A percentile compares a stretch with the other conserved stretches of the same genome.
Evolutionary conservation across 2,329 filamentous ascomycete genomes (phyloP).

Genomic region (Aspergillus brunneoviolaceus): DNA sequence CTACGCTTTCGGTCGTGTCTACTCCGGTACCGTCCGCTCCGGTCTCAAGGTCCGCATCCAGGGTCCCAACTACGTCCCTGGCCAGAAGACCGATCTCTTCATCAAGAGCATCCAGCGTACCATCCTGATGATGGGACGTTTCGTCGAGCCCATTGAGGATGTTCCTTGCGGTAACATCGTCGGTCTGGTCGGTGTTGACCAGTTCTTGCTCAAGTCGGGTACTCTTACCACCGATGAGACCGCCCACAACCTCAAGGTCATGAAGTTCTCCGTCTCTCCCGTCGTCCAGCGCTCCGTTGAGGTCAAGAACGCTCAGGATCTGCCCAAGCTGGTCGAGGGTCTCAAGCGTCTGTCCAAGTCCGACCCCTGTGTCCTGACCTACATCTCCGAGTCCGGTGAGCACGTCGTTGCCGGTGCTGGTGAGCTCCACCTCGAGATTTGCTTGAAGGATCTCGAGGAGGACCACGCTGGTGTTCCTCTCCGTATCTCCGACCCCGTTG

Average conservation of each 20-base stretch:
- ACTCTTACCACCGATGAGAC: constrained; percentile 96
- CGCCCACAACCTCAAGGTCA: constrained; percentile 99
- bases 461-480: constrained; percentile 99
- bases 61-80: constrained; percentile 96
- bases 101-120: constrained; percentile 99
- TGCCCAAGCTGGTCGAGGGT: constrained; percentile 99
- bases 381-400: constrained; percentile 89
- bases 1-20: constrained; percentile 99
- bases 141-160: constrained; percentile 98
- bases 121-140: constrained; percentile 99
- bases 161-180: constrained; percentile 99
- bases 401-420: constrained; percentile 98
- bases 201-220: constrained; percentile 99
- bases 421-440: constrained; percentile 99
- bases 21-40: constrained; percentile 95
- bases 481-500: constrained; percentile 96
- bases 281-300: constrained; percentile 98
- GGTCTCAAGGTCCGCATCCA: constrained; percentile 99
- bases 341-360: constrained; percentile 99
- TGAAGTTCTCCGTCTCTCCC: constrained; percentile 99
- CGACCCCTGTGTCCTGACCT: constrained; percentile 93
- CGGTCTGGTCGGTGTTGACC: constrained; percentile 97
- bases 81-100: constrained; percentile 98
- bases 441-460: constrained; percentile 99
- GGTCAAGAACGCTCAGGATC: constrained; percentile 99